Evolutionary conservation across 129 eudicot genomes (phyloP).

Genomic region (Tagetes erecta): DNA sequence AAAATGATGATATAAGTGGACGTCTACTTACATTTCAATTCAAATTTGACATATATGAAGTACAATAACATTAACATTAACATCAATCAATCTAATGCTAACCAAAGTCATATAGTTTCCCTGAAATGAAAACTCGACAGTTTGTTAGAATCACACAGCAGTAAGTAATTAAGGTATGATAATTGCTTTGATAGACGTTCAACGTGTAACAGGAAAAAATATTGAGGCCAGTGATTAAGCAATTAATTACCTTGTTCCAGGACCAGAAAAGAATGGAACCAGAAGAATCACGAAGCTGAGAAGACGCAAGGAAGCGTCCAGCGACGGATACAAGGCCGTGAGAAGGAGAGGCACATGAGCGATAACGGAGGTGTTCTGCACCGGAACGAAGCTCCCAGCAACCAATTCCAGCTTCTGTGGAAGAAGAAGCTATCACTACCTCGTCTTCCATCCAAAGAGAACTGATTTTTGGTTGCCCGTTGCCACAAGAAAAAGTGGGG

Average conservation of each 20-base stretch:
- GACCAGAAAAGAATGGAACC: slow-evolving; percentile 88
- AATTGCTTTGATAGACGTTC: neutral
- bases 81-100: too few relatives aligned
- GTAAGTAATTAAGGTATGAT: too few relatives aligned
- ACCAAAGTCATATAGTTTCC: too few relatives aligned
- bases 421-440: slow-evolving; percentile 67
- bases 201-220: neutral
- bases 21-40: neutral
- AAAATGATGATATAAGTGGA: neutral
- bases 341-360: slow-evolving; percentile 65
- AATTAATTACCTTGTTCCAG: slow-evolving; percentile 66
- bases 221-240: too few relatives aligned
- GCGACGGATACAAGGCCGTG: slow-evolving; percentile 80
- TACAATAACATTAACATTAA: too few relatives aligned
- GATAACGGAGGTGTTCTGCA: slow-evolving; percentile 63
- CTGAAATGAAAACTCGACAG: too few relatives aligned
- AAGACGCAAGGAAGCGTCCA: slow-evolving; percentile 67
- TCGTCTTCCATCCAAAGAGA: slow-evolving; percentile 43
- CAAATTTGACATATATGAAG: too few relatives aligned
- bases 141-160: too few relatives aligned
- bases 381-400: slow-evolving; percentile 92
- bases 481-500: too few relatives aligned
- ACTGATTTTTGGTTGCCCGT: neutral
- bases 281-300: slow-evolving; percentile 74
- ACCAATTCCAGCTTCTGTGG: slow-evolving; percentile 70